Base-by-base conservation (phyloP, 208 protist species). In the Herpetomonas samuelpessoai region DNA sequence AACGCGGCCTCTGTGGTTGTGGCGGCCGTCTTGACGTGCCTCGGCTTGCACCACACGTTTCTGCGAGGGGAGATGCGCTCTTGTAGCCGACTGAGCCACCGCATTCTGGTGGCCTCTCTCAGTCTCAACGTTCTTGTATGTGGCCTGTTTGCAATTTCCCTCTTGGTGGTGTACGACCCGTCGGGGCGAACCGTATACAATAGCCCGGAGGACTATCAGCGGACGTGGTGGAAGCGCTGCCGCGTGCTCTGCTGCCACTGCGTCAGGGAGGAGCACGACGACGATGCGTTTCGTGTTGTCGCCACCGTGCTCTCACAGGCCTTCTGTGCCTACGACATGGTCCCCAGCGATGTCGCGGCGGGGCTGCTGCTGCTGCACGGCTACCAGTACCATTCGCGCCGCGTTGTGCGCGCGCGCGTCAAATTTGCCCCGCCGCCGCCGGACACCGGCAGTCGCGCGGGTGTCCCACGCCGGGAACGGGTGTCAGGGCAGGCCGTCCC, bases 281-380 rank as follows among this genome's bases (percentile, higher is more conserved):
- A 91, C 45, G 74, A 82, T 14, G 74, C 77, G 26, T 92, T 83
- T 77, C 22, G 38, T 39, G 71, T 77, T 55, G 74, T 87, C 1
- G 83, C 89, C 3, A 64, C 66, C 44, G 79, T 82, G 1, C 61
- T 96, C n/a, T 86, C 89, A 10, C 41, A 60, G 2, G 76, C 79
- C 16, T 96, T 96, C 61, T 72, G 79, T n/a, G 82, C 64, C 19
- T 91, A 89, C 66, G 85, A 92, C 67, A 70, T 96, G 48, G 90
- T 93, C 12, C 83, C 82, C 29, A 90, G 80, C 59, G 90, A 96
- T 62, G 76, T 96, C 21, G 83, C 73, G 10, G 86, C 90, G 0
- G 90, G 90, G 18, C 68, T 90, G 45, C 68, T 96, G n/a, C 70
- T 96, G n/a, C 46, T 93, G 38, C 76, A 92, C 61, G 80, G 71